Evolutionary conservation across 78 protist genomes (phyloP).

Genomic region (Capsaspora owczarzaki): DNA sequence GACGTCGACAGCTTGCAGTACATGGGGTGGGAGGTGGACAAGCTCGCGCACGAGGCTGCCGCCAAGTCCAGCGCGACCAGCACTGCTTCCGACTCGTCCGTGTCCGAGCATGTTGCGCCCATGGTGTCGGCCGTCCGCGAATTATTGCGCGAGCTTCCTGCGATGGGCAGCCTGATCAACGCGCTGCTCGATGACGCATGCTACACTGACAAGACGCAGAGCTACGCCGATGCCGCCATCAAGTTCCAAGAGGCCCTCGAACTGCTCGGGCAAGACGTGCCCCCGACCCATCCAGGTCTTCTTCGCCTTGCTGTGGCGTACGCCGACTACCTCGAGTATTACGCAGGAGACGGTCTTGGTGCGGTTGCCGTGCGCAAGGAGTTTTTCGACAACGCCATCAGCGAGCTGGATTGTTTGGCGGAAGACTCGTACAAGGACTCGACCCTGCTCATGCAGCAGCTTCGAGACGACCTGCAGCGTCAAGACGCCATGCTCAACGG

Average conservation of each 20-base stretch:
- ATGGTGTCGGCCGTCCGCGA: neutral
- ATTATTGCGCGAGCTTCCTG: neutral
- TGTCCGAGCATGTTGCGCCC: neutral
- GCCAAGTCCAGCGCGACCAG: neutral
- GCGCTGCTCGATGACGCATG: neutral
- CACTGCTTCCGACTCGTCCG: neutral
- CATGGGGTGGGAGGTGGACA: constrained; percentile 1
- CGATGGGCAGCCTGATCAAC: neutral
- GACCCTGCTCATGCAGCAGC: neutral
- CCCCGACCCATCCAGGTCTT: neutral
- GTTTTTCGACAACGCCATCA: neutral
- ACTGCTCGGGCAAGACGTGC: neutral
- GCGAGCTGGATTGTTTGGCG: neutral
- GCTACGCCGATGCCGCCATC: neutral
- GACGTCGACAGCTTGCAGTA: neutral
- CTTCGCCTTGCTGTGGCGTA: neutral
- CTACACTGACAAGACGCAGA: neutral
- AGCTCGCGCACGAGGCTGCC: too few species aligned
- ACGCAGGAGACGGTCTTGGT: neutral
- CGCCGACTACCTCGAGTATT: neutral
- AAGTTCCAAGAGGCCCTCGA: neutral
- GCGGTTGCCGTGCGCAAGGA: neutral
- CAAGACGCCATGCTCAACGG: too few species aligned
- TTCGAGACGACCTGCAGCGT: neutral
- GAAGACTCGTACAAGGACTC: neutral